Evolutionary conservation across 805 yeast genomes (phyloP).

Genomic region (Spathaspora girioi): DNA sequence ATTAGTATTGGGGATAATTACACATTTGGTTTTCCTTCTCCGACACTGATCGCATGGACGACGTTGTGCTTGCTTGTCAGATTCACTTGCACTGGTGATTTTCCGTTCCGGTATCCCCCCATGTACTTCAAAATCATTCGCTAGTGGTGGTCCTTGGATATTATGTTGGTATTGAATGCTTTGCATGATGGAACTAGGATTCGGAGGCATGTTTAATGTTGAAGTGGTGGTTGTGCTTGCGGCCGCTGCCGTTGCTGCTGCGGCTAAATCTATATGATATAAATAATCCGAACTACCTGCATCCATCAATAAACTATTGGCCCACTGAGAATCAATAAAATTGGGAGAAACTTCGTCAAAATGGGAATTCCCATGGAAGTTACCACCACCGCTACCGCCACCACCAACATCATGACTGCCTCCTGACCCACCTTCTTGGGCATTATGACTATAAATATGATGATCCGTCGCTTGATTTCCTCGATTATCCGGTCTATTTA

Average conservation of each 20-base stretch:
- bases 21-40: conserved; percentile 75
- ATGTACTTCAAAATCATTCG: background rate
- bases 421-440: background rate
- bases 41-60: conserved; percentile 86
- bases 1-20: conserved; percentile 56
- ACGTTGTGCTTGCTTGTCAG: conserved; percentile 32
- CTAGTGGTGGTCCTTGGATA: conserved; percentile 7
- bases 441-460: background rate
- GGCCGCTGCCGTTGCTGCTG: conserved; percentile 5
- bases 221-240: background rate
- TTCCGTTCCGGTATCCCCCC: background rate
- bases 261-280: conserved; percentile 29
- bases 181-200: conserved; percentile 23
- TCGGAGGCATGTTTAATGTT: conserved; percentile 1
- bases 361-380: background rate
- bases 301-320: conserved; percentile 30
- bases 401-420: background rate
- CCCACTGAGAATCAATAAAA: conserved; percentile 21
- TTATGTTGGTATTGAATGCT: conserved; percentile 29
- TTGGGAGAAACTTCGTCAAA: conserved; percentile 2
- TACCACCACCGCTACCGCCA: background rate
- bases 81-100: background rate
- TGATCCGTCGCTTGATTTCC: background rate
- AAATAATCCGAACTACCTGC: conserved; percentile 22
- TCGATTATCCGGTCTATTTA: background rate